Evolutionary conservation across 2,329 filamentous ascomycete species (phyloP), one percentile per base, ranked within the genome.

Genomic region (Zalaria obscura): DNA sequence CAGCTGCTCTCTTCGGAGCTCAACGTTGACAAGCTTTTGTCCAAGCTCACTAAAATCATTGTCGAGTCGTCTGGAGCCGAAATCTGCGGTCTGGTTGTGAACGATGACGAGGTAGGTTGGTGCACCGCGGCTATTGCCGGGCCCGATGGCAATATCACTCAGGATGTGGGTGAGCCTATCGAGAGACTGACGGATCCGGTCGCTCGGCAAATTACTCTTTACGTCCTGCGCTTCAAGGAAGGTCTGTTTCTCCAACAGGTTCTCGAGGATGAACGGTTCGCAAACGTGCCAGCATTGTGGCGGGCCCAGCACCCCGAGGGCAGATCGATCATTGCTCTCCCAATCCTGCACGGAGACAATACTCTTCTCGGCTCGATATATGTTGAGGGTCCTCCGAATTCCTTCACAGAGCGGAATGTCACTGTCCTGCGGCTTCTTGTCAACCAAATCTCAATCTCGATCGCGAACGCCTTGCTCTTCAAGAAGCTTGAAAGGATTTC

Each of bases 21-120:
- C 7, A 74, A 82, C 48, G 75, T 88, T 8, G 82, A 88, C 48
- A 74, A 80, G 51, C 69, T 89, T 3, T 70, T 88, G 46, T 78
- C 80, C 52, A 87, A 83, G 35, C 85, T 89, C 76, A 84, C 81
- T 50, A 78, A 85, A 46, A 83, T 88, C 47, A 84, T 88, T 38
- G 60, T 88, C 26, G 80, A 87, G 50, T 85, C 80, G 0, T 86
- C 81, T 40, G 82, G 81, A 33, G 81, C 80, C 5, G 80, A 80
- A 2, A 67, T 81, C 4, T 82, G 80, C 11, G 82, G 80, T 9
- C 82, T 89, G 40, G 70, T 86, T 25, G 76, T 86, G 5, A 77
- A 83, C 50, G 80, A 83, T 43, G 73, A 78, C 36, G 73, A 74
- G 33, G 64, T 66, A 3, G 63, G 65, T 27, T 88, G 82, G 81